Evolutionary conservation across 169 alveolate species (phyloP).

Genomic region (Plasmodium berghei): DNA sequence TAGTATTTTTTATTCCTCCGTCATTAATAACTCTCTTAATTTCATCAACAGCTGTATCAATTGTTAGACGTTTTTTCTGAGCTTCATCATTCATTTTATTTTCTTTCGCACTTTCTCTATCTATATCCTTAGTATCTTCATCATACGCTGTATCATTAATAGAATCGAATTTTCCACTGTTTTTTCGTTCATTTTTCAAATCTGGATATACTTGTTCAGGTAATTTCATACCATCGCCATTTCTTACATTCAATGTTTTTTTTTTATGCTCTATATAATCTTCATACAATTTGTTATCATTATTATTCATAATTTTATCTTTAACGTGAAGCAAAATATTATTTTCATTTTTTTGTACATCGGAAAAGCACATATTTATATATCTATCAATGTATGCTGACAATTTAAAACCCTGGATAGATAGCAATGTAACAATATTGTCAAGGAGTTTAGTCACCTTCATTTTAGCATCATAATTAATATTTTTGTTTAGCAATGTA

Average conservation of each 20-base stretch:
- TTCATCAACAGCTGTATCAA: not conserved
- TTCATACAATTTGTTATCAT: not conserved
- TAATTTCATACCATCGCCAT: not conserved
- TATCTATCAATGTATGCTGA: slow-evolving; percentile 18
- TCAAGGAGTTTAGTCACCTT: slow-evolving; percentile 51
- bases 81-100: not conserved
- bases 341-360: slow-evolving; percentile 16
- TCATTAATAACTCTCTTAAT: not conserved
- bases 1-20: not conserved
- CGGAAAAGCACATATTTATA: slow-evolving; percentile 22
- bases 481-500: slow-evolving; percentile 45
- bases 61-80: no score
- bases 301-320: not conserved
- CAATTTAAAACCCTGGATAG: slow-evolving; percentile 23
- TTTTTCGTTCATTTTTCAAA: not conserved
- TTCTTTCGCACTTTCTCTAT: not conserved
- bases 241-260: not conserved
- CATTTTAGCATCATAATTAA: slow-evolving; percentile 64
- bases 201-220: no score
- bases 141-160: slow-evolving; percentile 2
- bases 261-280: slow-evolving; percentile 13
- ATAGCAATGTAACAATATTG: slow-evolving; percentile 36
- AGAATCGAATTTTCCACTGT: not conserved
- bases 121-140: not conserved
- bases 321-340: not conserved